Evolutionary conservation across 2,329 filamentous ascomycete species (phyloP), one percentile per base, ranked within the genome.

Genomic region (Akanthomyces muscarius): DNA sequence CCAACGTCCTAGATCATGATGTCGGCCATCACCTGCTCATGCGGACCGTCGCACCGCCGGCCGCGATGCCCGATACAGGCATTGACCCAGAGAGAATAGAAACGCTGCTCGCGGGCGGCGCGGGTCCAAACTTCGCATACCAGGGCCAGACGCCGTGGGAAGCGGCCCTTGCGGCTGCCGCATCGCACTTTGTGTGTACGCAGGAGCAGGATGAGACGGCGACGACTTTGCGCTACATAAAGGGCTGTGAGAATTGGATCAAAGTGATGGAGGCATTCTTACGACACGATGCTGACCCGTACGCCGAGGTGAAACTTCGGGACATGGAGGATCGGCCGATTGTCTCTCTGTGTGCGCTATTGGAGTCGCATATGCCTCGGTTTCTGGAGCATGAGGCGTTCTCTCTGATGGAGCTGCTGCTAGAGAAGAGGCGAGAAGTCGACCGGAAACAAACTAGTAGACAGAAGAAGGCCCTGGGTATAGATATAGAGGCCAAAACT

Each of bases 11-110:
- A 1, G 58, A 61, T 28, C 50, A 45, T 14, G 58, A 61, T 16
- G 58, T 61, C 38, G 41, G 18, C n/a, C 58, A 61, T 41, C 50
- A 61, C 50, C 42, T 61, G 14, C 58, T 61, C 13, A 45, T 54
- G 23, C 58, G 41, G 6, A 41, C 58, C 21, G 50, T 61, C 23
- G 25, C 18, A 8, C 36, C 11, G n/a, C 57, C 36, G 18, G 3
- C 38, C 4, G 23, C 38, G 5, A 56, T 28, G 16, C 36, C 45
- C 21, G 50, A 5, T n/a, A 6, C 25, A 5, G 54, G 23, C n/a
- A n/a, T 54, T 11, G 58, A 61, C 18, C 23, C 41, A 8, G 58
- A 30, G 2, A 5, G 6, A 0, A 28, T 61, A 6, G 50, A n/a
- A 23, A 25, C 13, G 25, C 28, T 61, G 25, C 58, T 61, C 28